Conservation (phyloP, 2,329 filamentous ascomycete genomes). For the Cytospora paraplurivora region DNA sequence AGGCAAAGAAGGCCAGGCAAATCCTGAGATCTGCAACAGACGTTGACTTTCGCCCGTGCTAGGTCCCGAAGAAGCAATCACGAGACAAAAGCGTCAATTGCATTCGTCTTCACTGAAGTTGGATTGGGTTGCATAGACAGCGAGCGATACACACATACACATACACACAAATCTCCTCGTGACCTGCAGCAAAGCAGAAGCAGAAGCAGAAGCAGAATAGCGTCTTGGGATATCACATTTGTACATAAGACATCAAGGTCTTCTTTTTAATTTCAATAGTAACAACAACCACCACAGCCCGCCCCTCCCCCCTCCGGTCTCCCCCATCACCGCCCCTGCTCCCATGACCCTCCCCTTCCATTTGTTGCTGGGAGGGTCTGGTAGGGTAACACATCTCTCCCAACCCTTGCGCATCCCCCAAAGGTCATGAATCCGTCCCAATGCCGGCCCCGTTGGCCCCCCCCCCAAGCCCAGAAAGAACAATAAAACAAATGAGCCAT, state of each 20-base stretch:
- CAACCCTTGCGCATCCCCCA: background rate
- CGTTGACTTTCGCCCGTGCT: no score
- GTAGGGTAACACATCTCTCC: background rate
- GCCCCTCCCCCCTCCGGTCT: background rate
- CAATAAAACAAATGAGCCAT: background rate
- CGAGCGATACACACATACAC: background rate
- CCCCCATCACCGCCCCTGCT: background rate
- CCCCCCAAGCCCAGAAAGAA: background rate
- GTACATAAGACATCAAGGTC: conserved; percentile 27
- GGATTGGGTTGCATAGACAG: no score
- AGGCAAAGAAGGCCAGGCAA: no score
- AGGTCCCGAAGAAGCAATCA: no score
- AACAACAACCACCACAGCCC: background rate
- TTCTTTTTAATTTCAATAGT: conserved; percentile 10
- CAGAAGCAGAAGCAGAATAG: conserved; percentile 6
- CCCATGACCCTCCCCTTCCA: background rate
- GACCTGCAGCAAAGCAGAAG: background rate
- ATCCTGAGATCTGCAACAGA: no score
- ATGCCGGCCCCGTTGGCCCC: background rate
- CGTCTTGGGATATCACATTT: conserved; percentile 25
- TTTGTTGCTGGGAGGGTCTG: conserved; percentile 7
- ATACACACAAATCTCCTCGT: background rate
- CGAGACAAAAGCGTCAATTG: no score
- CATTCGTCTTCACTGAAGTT: no score
- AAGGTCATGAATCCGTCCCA: background rate